A percentile compares a stretch with the other conserved stretches of the same genome.
Conservation (phyloP, 2,329 filamentous ascomycete species). For the Verruconis gallopava region DNA sequence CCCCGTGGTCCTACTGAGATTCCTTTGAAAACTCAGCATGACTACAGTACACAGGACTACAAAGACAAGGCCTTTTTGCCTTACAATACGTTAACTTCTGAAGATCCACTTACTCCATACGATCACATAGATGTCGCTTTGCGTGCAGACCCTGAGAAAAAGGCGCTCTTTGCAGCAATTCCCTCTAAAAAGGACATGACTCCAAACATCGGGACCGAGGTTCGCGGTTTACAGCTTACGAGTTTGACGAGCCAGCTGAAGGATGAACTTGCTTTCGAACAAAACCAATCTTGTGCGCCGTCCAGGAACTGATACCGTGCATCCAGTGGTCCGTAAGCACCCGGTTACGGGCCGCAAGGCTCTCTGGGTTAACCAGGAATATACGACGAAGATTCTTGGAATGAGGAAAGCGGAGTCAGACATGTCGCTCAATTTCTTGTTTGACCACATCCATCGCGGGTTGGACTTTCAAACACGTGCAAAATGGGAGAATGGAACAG, state of each 20-base stretch:
- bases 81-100: too few species aligned
- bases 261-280: slow-evolving; percentile 52
- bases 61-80: too few species aligned
- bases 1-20: too few species aligned
- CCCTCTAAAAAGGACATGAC: too few species aligned
- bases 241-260: slow-evolving; percentile 46
- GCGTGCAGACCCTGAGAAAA: too few species aligned
- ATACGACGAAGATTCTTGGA: slow-evolving; percentile 56
- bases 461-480: slow-evolving; percentile 61
- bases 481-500: slow-evolving; percentile 54
- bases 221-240: slow-evolving; percentile 50
- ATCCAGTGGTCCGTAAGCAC: slow-evolving; percentile 57
- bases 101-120: too few species aligned
- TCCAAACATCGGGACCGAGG: slow-evolving; percentile 49
- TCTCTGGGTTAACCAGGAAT: slow-evolving; percentile 56
- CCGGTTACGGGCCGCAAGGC: slow-evolving; percentile 64
- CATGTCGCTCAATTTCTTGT: slow-evolving; percentile 52
- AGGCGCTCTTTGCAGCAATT: too few species aligned
- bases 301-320: too few species aligned
- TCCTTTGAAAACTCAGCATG: too few species aligned
- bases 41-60: too few species aligned
- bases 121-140: too few species aligned
- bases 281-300: too few species aligned
- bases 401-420: slow-evolving; percentile 58
- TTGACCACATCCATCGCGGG: slow-evolving; percentile 54